phyloP scores from a whole-genome alignment of 176 grass and related monocot species.

The Olyra latifolia region DNA sequence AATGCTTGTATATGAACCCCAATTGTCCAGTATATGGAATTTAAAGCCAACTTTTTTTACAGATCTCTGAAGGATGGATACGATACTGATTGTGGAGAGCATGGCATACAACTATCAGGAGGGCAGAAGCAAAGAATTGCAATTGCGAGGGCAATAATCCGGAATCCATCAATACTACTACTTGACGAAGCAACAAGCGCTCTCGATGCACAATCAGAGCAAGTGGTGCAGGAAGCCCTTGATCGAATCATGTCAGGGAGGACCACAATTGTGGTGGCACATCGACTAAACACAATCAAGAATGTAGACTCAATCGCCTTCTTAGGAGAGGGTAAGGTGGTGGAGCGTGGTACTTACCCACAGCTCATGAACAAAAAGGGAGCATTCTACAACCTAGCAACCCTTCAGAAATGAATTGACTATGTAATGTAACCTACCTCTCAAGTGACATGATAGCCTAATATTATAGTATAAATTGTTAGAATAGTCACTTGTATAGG shows the following conservation, averaged over 20 bases:
- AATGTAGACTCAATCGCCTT: slow-evolving; percentile 88
- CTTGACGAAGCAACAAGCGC: slow-evolving; percentile 98
- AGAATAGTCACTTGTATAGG: too few relatives aligned
- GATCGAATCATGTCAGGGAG: slow-evolving; percentile 93
- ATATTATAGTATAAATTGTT: slow-evolving; percentile 32
- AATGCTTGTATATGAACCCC: not conserved
- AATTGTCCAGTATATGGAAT: slow-evolving; percentile 17
- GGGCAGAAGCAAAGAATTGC: slow-evolving; percentile 97
- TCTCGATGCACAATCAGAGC: slow-evolving; percentile 95
- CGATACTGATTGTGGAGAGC: slow-evolving; percentile 77
- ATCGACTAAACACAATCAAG: slow-evolving; percentile 97
- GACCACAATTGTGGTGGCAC: slow-evolving; percentile 90
- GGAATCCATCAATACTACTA: slow-evolving; percentile 88
- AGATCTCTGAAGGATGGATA: slow-evolving; percentile 97
- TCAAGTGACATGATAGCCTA: slow-evolving; percentile 36
- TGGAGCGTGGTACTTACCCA: slow-evolving; percentile 82
- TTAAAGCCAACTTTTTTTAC: slow-evolving; percentile 32
- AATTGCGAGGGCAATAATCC: slow-evolving; percentile 89
- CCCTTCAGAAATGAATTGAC: slow-evolving; percentile 66
- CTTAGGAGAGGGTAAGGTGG: slow-evolving; percentile 79
- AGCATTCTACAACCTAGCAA: slow-evolving; percentile 84
- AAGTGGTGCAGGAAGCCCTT: slow-evolving; percentile 94
- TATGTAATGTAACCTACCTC: slow-evolving; percentile 19
- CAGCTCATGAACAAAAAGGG: slow-evolving; percentile 97
- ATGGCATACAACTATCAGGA: slow-evolving; percentile 84